phyloP scores from a whole-genome alignment of 768 basidiomycete species.

The Calocybe indica region DNA sequence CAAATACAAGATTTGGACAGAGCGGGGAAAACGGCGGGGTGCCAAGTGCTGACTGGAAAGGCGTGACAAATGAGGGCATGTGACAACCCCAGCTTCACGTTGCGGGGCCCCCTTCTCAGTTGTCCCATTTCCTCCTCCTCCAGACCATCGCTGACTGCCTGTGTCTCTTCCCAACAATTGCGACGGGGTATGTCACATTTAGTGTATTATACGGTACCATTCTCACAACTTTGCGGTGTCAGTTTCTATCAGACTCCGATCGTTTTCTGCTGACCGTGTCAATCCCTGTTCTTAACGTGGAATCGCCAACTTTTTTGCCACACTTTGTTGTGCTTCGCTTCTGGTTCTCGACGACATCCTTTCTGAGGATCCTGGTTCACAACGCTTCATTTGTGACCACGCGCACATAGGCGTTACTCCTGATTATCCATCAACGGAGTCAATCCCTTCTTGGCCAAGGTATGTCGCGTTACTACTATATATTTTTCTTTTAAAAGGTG shows the following conservation, averaged over 20 bases:
- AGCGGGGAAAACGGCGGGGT: no score
- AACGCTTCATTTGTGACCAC: conserved; percentile 16
- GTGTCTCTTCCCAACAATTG: no score
- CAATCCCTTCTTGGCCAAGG: neutral
- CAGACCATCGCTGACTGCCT: no score
- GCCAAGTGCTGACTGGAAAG: no score
- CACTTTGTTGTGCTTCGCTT: conserved; percentile 2
- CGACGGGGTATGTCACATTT: neutral
- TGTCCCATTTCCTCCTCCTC: no score
- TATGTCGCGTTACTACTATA: conserved; percentile 3
- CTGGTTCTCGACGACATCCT: conserved; percentile 9
- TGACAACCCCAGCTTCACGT: no score
- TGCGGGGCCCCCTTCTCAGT: no score
- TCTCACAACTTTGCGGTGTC: conserved; percentile 10
- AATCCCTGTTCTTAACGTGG: conserved; percentile 6
- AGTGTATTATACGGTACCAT: conserved; percentile 1
- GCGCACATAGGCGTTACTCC: conserved; percentile 8
- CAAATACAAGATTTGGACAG: neutral
- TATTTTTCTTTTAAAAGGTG: conserved; percentile 2
- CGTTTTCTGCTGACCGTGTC: conserved; percentile 8
- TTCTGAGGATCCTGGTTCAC: conserved; percentile 16
- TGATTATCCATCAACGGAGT: conserved; percentile 5
- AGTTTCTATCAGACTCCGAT: conserved; percentile 11
- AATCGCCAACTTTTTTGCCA: conserved; percentile 5
- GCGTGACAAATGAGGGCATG: no score